Evolutionary conservation across 441 rosid genomes (phyloP), one percentile per base, ranked within the genome.

Genomic region (Kokia cookei): DNA sequence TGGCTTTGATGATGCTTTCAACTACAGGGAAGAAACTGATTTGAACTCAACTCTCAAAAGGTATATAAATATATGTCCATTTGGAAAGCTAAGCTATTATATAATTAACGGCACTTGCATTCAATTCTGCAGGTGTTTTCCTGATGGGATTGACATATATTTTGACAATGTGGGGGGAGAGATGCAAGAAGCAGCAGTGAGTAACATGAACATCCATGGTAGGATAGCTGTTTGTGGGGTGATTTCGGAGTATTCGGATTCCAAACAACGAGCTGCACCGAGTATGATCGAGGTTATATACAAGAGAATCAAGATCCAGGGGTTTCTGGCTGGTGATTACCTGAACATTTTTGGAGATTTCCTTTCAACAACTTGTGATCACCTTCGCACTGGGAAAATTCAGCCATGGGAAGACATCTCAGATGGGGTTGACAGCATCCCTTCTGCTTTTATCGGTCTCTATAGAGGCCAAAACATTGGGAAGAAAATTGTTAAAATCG

Each of bases 101-200:
- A n/a, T 48, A 62, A n/a, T 7, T 48, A 59, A 40, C 5, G 4
- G 22, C 42, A 55, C 26, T 65, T 27, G 17, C 10, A 15, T 62
- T 73, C 6, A 42, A 7, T 17, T 60, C 13, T 47, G 7, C 81
- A 91, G 94, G 85, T 89, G 78, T 76, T 91, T 91, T 42, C 92
- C 94, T 0, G 81, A 87, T 4, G 91, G 98, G 5, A 93, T 89
- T 3, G 93, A 93, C 71, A 81, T 88, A 74, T 91, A 93, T 73
- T 93, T 93, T 22, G 98, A 93, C 83, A 90, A 89, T n/a, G 94
- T 91, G 58, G 96, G 94, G 65, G 90, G 77, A 14, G 85, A 91
- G 64, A 93, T 91, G 94, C 86, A 76, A 73, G 91, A 85, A 59
- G 93, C 96, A 7, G 97, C 87, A 1, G 60, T 91, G 5, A 78